A percentile compares a stretch with the other conserved stretches of the same genome.
phyloP scores from a whole-genome alignment of 495 filamentous ascomycete genomes.

The Rostrohypoxylon terebratum region DNA sequence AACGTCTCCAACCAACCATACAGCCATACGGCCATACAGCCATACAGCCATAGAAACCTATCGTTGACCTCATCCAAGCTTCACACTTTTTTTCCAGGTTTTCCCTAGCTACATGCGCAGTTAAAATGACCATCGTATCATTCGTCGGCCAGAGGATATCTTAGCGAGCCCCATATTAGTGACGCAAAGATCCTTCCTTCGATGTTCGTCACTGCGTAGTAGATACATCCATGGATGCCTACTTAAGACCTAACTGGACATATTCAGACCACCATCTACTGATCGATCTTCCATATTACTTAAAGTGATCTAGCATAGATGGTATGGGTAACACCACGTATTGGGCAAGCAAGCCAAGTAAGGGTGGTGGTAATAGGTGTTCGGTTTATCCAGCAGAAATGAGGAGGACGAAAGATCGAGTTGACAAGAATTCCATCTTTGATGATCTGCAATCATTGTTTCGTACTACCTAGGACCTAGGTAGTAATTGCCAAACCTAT shows the following conservation, averaged over 20 bases:
- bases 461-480: too few species aligned
- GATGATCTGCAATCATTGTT: conserved; percentile 37
- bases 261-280: not conserved
- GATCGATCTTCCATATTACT: not conserved
- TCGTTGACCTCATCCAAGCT: conserved; percentile 20
- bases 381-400: conserved; percentile 5
- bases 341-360: too few species aligned
- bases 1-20: conserved; percentile 34
- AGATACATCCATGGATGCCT: not conserved
- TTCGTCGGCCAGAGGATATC: not conserved
- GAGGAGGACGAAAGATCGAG: conserved; percentile 18
- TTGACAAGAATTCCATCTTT: conserved; percentile 34
- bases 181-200: conserved; percentile 27
- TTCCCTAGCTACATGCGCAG: not conserved
- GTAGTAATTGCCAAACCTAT: conserved; percentile 33
- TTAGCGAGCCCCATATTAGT: conserved; percentile 29
- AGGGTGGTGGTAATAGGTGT: not conserved
- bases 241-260: not conserved
- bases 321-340: not conserved
- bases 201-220: not conserved
- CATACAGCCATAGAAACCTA: not conserved
- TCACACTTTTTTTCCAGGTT: conserved; percentile 12
- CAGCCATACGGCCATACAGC: too few species aligned
- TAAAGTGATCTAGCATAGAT: not conserved
- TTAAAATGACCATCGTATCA: not conserved